phyloP scores from a whole-genome alignment of 352 stramenopile genomes.

The Globisporangium acanthophoron region DNA sequence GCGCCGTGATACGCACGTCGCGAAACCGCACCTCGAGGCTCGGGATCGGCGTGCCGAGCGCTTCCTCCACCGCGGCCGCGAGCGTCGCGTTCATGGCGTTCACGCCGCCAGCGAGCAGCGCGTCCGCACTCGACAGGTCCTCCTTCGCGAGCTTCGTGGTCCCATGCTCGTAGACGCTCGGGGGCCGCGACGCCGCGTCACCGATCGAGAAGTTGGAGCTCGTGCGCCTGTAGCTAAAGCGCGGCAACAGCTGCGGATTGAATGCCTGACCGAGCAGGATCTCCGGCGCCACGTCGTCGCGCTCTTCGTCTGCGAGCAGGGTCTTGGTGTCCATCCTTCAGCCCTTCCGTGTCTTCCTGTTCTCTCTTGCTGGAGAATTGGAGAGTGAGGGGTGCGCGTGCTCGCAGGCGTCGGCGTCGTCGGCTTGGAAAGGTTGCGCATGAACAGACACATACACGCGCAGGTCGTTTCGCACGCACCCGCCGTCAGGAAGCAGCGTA shows the following conservation, averaged over 20 bases:
- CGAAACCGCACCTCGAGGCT: constrained; percentile 50
- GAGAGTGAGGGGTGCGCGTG: no score
- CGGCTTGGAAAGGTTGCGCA: no score
- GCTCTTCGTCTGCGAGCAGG: constrained; percentile 7
- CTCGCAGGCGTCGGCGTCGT: no score
- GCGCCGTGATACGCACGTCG: constrained; percentile 38
- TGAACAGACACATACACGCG: no score
- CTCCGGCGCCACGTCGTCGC: constrained; percentile 13
- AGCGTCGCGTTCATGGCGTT: constrained; percentile 50
- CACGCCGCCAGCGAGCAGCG: constrained; percentile 34
- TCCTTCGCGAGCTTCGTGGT: constrained; percentile 17
- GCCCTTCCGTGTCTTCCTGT: neutral
- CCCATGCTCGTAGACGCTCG: constrained; percentile 7
- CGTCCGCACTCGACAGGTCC: constrained; percentile 34
- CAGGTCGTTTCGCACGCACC: neutral
- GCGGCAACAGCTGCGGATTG: constrained; percentile 18
- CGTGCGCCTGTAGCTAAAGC: constrained; percentile 25
- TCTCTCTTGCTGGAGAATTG: neutral
- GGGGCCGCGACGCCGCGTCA: neutral
- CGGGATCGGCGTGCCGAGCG: constrained; percentile 33
- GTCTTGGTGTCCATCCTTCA: constrained; percentile 1
- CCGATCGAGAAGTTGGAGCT: constrained; percentile 10
- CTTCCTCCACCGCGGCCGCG: constrained; percentile 30
- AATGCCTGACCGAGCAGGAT: constrained; percentile 5
- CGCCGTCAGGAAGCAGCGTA: no score